Base-by-base conservation (phyloP, 169 alveolate genomes). In the Plasmodium billcollinsi region DNA sequence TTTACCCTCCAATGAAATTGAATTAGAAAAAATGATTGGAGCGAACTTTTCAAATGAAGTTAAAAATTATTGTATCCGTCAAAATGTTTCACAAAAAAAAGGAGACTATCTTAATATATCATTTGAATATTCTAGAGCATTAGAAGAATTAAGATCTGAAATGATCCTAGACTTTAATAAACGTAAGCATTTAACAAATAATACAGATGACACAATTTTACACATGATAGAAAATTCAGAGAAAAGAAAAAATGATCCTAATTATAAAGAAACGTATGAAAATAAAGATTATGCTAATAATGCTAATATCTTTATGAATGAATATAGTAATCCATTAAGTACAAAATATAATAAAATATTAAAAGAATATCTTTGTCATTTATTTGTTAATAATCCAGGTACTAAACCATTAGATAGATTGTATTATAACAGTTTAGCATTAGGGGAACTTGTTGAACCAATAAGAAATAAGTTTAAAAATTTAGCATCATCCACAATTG, bases 21-120 rank as follows among this genome's bases (percentile, higher is more conserved):
- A 83, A 50, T 70, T 83, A 70, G 29, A 59, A 56, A 83, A 83
- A 83, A 83, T 83, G 91, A 70, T 83, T 14, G 91, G 91, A 83
- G 20, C 62, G 29, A 50, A 69, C 24, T 83, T 83, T 47, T 67
- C 74, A n/a, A 63, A 52, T 69, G 85, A 70, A 73, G 65, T 83
- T 2, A 24, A 59, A 45, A 54, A 70, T 43, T 83, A 83, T 49
- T 83, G 91, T 20, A 61, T 69, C 59, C 62, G 21, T 21, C 43
- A 83, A 39, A 49, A 18, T 43, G 65, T 72, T n/a, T 3, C 24
- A 39, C 50, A 69, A 45, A 78, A 66, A 49, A 49, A 18, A 65
- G 91, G 91, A 2, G 20, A 50, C 9, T 83, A 67, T 73, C 21
- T 83, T 14, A 21, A 83, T 49, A 8, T 70, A 12, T 49, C 91